phyloP scores from a whole-genome alignment of 73 alveolate species.

The Symbiodinium natans region DNA sequence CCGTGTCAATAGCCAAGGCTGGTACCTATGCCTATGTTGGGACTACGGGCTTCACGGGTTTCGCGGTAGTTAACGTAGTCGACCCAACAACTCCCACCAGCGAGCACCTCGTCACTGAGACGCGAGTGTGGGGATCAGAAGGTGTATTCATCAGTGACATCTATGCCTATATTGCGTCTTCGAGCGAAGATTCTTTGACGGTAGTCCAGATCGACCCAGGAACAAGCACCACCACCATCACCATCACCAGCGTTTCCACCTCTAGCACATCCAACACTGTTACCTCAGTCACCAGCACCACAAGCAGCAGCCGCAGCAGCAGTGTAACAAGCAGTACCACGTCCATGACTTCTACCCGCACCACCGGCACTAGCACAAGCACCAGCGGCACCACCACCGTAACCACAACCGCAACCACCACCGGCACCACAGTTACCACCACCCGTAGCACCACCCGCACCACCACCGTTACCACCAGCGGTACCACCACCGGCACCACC shows the following conservation, averaged over 20 bases:
- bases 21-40: too few species aligned
- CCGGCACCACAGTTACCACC: too few species aligned
- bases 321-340: neutral
- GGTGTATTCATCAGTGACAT: neutral
- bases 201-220: slow-evolving; percentile 3
- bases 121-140: neutral
- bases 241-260: neutral
- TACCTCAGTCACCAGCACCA: neutral
- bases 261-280: neutral
- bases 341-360: neutral
- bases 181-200: neutral
- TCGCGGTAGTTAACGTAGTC: too few species aligned
- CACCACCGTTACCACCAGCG: too few species aligned
- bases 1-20: too few species aligned
- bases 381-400: neutral
- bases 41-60: too few species aligned
- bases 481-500: neutral
- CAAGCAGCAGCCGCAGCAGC: neutral
- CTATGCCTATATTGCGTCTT: neutral
- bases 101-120: neutral
- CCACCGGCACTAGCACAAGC: neutral
- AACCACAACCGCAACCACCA: too few species aligned
- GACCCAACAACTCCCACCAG: too few species aligned
- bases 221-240: neutral
- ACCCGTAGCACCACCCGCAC: too few species aligned